Evolutionary conservation across 2,329 filamentous ascomycete species (phyloP), one percentile per base, ranked within the genome.

Genomic region (Colletotrichum sojae): DNA sequence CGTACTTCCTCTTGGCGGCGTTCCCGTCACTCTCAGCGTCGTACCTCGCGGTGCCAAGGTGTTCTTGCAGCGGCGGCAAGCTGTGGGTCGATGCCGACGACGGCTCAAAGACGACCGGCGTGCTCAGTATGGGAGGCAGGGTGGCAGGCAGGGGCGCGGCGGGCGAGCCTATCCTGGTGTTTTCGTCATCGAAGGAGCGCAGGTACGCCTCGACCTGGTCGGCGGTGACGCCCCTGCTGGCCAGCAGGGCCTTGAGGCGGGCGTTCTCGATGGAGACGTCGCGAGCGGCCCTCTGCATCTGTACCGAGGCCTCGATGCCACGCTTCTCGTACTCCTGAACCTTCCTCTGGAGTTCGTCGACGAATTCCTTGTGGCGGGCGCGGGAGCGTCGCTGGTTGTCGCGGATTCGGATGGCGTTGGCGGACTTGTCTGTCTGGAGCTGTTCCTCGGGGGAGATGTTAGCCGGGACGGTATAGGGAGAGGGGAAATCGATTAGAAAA

Each of bases 351-450:
- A 89, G 78, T 15, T 80, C 79, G 58, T 83, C 81, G 64, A 88
- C 77, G 67, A 85, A 84, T 70, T 86, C 85, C 68, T 83, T 84
- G 39, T 82, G 83, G 45, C 86, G 84, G 31, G 83, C 85, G 43
- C 87, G 82, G 16, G 83, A 86, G 43, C 83, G 84, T 54, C 86
- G 84, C 77, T 89, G 86, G 75, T 86, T 88, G 71, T 87, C 82
- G 71, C 85, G 82, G 72, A 83, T 83, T 64, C 81, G 81, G 43
- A 71, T 72, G 15, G 74, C 73, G 53, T 73, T 72, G 36, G 77
- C 63, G 5, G 70, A 67, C 16, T 68, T 68, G 31, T 71, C 68
- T 16, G 67, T 65, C 43, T 71, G 70, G 51, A 70, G 61, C 70
- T 71, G 55, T 63, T 62, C 59, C 49, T 60, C 57, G 60, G 49